These are phyloP conservation scores for Clarkia xantiana DNA, from an alignment of 345 rosid genomes.

Conservation along the genomic window DNA sequence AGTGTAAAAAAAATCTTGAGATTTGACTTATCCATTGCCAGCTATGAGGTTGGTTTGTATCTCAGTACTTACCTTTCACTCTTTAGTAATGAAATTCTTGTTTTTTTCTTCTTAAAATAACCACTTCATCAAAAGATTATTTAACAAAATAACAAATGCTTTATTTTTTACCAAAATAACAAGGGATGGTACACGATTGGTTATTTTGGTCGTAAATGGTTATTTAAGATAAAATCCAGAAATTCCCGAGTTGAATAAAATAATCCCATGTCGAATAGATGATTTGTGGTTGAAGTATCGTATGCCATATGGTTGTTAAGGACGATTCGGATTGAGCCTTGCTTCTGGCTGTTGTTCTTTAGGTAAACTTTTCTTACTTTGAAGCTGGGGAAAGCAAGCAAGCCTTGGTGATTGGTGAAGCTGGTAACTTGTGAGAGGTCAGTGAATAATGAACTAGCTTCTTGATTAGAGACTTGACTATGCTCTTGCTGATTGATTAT, in stretches of 20 bases:
- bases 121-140: not conserved
- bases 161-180: too few species aligned
- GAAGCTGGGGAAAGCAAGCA: slow-evolving; percentile 96
- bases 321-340: not conserved
- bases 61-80: slow-evolving; percentile 2
- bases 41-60: slow-evolving; percentile 74
- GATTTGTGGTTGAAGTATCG: not conserved
- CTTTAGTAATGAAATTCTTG: not conserved
- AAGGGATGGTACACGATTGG: too few species aligned
- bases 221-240: too few species aligned
- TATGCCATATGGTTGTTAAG: too few species aligned
- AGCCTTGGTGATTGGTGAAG: slow-evolving; percentile 92
- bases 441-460: slow-evolving; percentile 3
- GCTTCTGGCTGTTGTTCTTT: slow-evolving; percentile 10
- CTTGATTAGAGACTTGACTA: not conserved
- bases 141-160: not conserved
- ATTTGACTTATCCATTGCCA: slow-evolving; percentile 26
- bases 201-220: too few species aligned
- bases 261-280: too few species aligned
- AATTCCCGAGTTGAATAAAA: not conserved
- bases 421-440: slow-evolving; percentile 69
- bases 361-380: slow-evolving; percentile 86
- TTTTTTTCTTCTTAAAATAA: too few species aligned
- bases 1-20: not conserved
- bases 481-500: not conserved